Conservation (phyloP, 495 filamentous ascomycete species). For the Friedmanniomyces simplex region DNA sequence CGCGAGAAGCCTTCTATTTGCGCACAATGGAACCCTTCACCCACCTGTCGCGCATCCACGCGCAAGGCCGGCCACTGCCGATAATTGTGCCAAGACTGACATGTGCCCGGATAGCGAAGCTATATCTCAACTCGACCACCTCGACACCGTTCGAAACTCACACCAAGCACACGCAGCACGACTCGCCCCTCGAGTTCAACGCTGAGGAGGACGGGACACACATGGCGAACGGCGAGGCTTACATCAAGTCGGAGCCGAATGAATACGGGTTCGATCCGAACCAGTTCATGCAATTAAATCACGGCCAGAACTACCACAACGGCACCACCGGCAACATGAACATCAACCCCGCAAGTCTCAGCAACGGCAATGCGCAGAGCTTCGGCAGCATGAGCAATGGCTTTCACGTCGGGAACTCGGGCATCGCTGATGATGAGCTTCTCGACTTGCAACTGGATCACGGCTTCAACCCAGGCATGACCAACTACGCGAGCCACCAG, state of each 20-base stretch:
- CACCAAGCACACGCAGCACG: constrained; percentile 25
- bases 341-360: constrained; percentile 80
- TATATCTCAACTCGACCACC: not conserved
- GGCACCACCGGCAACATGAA: constrained; percentile 46
- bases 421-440: constrained; percentile 56
- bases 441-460: constrained; percentile 36
- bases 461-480: constrained; percentile 27
- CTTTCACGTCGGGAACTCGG: constrained; percentile 37
- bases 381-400: constrained; percentile 14
- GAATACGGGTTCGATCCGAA: constrained; percentile 48
- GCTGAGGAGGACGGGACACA: constrained; percentile 33
- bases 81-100: not conserved
- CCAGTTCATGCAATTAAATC: constrained; percentile 49
- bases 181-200: constrained; percentile 25
- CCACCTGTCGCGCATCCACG: constrained; percentile 1
- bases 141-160: constrained; percentile 15
- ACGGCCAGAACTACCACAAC: constrained; percentile 50
- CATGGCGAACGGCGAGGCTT: constrained; percentile 34
- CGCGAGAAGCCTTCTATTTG: not conserved
- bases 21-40: not conserved
- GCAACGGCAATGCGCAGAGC: constrained; percentile 29
- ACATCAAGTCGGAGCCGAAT: constrained; percentile 70
- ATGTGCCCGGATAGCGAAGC: constrained; percentile 1
- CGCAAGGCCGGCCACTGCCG: not conserved
- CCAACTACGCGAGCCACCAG: constrained; percentile 40